A percentile compares a stretch with the other conserved stretches of the same genome.
phyloP scores from a whole-genome alignment of 1,284 basidiomycete genomes.

The Coniophora puteana region DNA sequence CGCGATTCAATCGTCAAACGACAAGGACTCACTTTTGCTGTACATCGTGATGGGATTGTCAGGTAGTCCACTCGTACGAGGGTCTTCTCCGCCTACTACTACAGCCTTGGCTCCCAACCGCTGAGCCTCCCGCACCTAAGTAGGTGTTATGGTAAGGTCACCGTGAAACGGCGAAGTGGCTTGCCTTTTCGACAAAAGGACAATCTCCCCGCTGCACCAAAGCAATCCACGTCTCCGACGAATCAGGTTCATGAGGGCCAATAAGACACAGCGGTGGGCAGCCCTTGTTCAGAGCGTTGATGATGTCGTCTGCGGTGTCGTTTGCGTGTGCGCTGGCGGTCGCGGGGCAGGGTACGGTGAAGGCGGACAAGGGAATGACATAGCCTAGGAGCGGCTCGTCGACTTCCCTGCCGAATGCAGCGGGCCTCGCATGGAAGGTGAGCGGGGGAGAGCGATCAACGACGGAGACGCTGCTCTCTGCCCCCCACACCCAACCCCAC shows the following conservation, averaged over 20 bases:
- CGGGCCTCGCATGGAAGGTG: conserved; percentile 60
- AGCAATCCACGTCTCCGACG: conserved; percentile 76
- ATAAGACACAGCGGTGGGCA: conserved; percentile 62
- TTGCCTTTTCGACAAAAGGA: conserved; percentile 82
- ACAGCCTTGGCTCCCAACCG: conserved; percentile 80
- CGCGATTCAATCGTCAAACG: conserved; percentile 5
- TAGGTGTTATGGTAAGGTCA: not conserved
- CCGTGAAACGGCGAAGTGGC: not conserved
- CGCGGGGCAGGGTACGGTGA: conserved; percentile 51
- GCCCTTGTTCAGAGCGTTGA: conserved; percentile 56
- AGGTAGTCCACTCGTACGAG: conserved; percentile 58
- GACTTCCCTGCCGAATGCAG: conserved; percentile 74
- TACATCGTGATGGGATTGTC: conserved; percentile 89
- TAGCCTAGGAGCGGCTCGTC: conserved; percentile 68
- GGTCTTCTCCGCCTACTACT: conserved; percentile 83
- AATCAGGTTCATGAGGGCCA: conserved; percentile 48
- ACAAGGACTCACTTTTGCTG: conserved; percentile 60
- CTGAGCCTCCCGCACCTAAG: conserved; percentile 66
- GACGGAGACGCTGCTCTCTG: conserved; percentile 74
- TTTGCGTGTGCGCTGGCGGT: conserved; percentile 27
- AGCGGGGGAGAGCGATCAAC: conserved; percentile 68
- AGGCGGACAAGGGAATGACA: conserved; percentile 72
- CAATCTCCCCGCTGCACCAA: conserved; percentile 84
- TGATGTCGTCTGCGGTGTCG: conserved; percentile 17
- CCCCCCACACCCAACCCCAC: conserved; percentile 67